Base-by-base conservation (phyloP, 768 basidiomycete genomes). In the Trametes coccinea region DNA sequence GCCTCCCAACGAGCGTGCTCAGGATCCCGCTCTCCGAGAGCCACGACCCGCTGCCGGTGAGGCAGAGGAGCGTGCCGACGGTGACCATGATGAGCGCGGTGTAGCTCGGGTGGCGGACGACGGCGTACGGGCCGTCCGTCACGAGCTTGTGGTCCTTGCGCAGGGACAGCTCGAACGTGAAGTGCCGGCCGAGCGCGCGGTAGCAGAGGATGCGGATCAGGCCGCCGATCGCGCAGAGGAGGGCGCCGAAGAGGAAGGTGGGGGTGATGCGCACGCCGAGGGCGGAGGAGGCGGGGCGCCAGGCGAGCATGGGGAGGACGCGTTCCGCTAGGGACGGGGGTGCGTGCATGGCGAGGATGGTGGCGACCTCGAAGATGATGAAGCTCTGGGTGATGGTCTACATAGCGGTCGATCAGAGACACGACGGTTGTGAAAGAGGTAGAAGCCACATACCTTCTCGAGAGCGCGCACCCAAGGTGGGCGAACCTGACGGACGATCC, bases 21-120 rank as follows among this genome's bases (percentile, higher is more conserved):
- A 62, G 37, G 16, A 62, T 52, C 29, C 61, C 61, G 61, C 61
- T 55, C 55, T 62, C 61, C 43, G 46, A 16, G n/a, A 62, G 37
- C 61, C 61, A 62, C 34, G 61, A 62, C 16, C 61, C 61, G 43
- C 49, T 45, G 11, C 55, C 45, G 22, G 53, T 48, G 34, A 59
- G 49, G 33, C 54, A 59, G 33, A 67, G 54, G 31, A 59, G 52
- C 7, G 51, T 47, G 29, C 69, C 69, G 43, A 64, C 17, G 11
- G 52, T 51, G 39, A 60, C 56, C 30, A 67, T 34, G 11, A 61
- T 29, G 52, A 54, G 51, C 41, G 59, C 68, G 9, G 67, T 65
- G 55, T 70, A 70, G 54, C 62, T 62, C 39, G 65, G 69, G 57
- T 70, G 67, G 34, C 69, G 69, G 5, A 70, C 65, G 54, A 62